These are phyloP conservation scores for Blastobotrys illinoisensis DNA, from an alignment of 1,139 yeast genomes.

Conservation along the genomic window DNA sequence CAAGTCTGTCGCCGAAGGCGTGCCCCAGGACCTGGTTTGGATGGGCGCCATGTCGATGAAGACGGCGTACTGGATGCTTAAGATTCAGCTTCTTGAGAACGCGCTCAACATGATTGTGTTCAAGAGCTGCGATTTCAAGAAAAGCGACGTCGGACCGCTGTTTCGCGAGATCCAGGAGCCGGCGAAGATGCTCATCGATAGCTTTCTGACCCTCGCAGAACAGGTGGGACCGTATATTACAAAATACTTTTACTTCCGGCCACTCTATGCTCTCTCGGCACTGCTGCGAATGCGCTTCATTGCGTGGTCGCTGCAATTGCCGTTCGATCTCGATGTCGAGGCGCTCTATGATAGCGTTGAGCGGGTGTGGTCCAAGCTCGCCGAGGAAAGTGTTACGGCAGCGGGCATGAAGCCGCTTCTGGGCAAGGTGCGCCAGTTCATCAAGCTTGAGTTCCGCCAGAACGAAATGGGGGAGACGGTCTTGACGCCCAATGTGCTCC, in stretches of 20 bases:
- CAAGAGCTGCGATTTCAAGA: not conserved
- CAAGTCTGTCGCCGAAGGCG: not conserved
- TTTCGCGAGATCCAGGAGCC: not conserved
- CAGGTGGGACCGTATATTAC: not conserved
- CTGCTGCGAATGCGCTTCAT: conserved; percentile 19
- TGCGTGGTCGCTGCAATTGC: conserved; percentile 11
- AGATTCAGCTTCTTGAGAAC: not conserved
- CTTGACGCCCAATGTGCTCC: not conserved
- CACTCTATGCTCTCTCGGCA: conserved; percentile 48
- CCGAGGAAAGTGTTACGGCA: not conserved
- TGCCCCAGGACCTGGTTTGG: not conserved
- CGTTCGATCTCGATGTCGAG: not conserved
- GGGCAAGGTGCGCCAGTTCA: not conserved
- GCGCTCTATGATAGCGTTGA: not conserved
- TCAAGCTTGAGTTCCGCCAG: not conserved
- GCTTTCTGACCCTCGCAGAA: not conserved
- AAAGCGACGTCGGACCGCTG: not conserved
- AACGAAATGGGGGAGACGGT: not conserved
- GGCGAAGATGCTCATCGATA: not conserved
- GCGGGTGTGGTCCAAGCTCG: not conserved
- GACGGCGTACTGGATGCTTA: not conserved
- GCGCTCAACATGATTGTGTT: not conserved
- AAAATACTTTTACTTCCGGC: conserved; percentile 50
- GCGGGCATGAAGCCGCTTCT: not conserved
- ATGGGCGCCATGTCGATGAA: not conserved